A percentile compares a stretch with the other conserved stretches of the same genome.
phyloP scores from a whole-genome alignment of 306 rosid species.

The Trifolium subterraneum region DNA sequence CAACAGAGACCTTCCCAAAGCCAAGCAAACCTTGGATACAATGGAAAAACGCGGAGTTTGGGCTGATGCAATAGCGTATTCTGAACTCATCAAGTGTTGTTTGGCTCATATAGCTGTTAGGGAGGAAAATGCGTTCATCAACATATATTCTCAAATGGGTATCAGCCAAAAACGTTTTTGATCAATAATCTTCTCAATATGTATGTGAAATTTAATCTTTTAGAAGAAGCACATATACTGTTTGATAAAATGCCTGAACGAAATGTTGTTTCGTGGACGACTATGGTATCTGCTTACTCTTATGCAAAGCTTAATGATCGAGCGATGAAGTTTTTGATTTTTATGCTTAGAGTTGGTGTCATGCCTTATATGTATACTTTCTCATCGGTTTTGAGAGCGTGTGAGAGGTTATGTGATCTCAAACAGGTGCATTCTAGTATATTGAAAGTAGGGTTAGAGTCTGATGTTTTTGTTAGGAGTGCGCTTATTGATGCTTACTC shows the following conservation, averaged over 20 bases:
- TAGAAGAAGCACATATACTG: constrained; percentile 71
- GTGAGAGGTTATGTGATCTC: constrained; percentile 58
- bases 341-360: constrained; percentile 81
- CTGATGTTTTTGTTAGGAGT: constrained; percentile 81
- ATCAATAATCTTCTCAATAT: constrained; percentile 64
- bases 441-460: constrained; percentile 75
- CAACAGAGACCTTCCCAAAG: constrained; percentile 69
- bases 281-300: constrained; percentile 74
- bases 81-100: constrained; percentile 86
- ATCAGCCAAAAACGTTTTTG: constrained; percentile 61
- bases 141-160: constrained; percentile 72
- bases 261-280: constrained; percentile 85
- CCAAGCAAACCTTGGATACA: constrained; percentile 71
- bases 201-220: constrained; percentile 70
- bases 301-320: constrained; percentile 53
- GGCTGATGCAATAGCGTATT: constrained; percentile 71
- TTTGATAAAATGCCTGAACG: constrained; percentile 83
- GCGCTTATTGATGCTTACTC: constrained; percentile 79
- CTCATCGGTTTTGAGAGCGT: constrained; percentile 83
- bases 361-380: constrained; percentile 82
- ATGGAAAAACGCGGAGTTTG: constrained; percentile 60
- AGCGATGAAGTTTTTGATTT: constrained; percentile 62
- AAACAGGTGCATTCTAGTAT: constrained; percentile 71
- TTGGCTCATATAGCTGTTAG: constrained; percentile 61
- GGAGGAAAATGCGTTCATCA: constrained; percentile 68